Evolutionary conservation across 805 yeast genomes (phyloP).

Genomic region (Candida koratica): DNA sequence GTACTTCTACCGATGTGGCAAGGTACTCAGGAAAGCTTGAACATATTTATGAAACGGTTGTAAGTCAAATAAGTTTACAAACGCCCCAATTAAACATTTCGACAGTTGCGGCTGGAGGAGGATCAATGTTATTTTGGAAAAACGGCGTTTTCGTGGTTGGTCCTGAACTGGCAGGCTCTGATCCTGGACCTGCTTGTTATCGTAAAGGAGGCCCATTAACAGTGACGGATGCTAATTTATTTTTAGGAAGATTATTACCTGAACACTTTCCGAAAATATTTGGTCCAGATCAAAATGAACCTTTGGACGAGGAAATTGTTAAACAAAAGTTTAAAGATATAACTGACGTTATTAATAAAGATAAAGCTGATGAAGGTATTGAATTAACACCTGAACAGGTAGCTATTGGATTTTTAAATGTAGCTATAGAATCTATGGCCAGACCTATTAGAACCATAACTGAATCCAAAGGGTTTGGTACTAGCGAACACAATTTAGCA

Average conservation of each 20-base stretch:
- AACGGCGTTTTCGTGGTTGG: conserved; percentile 40
- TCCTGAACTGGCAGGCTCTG: conserved; percentile 39
- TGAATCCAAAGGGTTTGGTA: conserved; percentile 31
- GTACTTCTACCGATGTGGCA: conserved; percentile 45
- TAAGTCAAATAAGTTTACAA: conserved; percentile 41
- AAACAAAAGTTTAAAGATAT: conserved; percentile 49
- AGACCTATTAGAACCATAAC: conserved; percentile 34
- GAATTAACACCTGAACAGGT: conserved; percentile 29
- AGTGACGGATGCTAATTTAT: conserved; percentile 38
- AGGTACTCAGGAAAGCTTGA: conserved; percentile 38
- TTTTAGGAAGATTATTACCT: conserved; percentile 32
- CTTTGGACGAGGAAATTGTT: conserved; percentile 37
- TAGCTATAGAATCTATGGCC: conserved; percentile 34
- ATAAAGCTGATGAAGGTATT: conserved; percentile 18
- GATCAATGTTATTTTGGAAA: conserved; percentile 36
- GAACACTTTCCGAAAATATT: conserved; percentile 36
- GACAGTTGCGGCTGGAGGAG: conserved; percentile 49
- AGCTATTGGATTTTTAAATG: conserved; percentile 31
- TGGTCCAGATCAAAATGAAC: conserved; percentile 34
- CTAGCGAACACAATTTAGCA: conserved; percentile 30
- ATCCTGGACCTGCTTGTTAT: conserved; percentile 42
- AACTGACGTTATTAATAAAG: conserved; percentile 42
- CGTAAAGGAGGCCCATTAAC: conserved; percentile 39
- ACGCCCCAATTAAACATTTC: conserved; percentile 43
- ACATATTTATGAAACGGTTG: conserved; percentile 44